Base-by-base conservation (phyloP, 1,139 yeast species). In the Debaryomyces fabryi region DNA sequence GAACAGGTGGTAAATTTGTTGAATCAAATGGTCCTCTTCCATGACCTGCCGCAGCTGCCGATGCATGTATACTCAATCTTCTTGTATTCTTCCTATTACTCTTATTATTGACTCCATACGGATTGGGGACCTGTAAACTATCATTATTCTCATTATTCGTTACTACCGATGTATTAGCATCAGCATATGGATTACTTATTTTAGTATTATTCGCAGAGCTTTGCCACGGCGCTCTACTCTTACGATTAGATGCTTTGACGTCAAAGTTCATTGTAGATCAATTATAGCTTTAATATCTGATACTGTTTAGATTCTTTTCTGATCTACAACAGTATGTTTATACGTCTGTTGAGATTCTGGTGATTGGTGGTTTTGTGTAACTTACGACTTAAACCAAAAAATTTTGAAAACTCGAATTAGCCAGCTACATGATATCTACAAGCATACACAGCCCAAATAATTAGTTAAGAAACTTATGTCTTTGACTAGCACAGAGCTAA, bases 401-500 rank as follows among this genome's bases (percentile, higher is more conserved):
- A 35, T 3, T 33, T 42, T 42, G 33, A 18, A 33, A 23, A 10
- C 27, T 25, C 35, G 33, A 32, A 13, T 15, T 21, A 30, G 33
- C 43, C 36, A 39, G 27, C 29, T 27, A 25, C 24, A 23, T 25
- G 15, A 20, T 20, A 29, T 39, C 23, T 20, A 16, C 3, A 21
- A n/a, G 29, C 16, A 24, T 33, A 34, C 12, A 18, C 24, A 24
- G n/a, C 8, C 23, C 45, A 25, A 42, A 15, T 13, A 23, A 5
- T 16, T 32, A 32, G 27, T 13, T 10, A 25, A 23, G 38, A 9
- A 29, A 42, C 38, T 21, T 24, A 90, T 90, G 97, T 86, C 96
- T 32, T 73, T 93, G 47, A 81, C 96, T 6, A 86, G 96, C 53
- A 83, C 81, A 50, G 96, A 92, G 69, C 78, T 93, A 50, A 93